phyloP scores from a whole-genome alignment of 2,329 filamentous ascomycete species.

The Penicillium sp. region DNA sequence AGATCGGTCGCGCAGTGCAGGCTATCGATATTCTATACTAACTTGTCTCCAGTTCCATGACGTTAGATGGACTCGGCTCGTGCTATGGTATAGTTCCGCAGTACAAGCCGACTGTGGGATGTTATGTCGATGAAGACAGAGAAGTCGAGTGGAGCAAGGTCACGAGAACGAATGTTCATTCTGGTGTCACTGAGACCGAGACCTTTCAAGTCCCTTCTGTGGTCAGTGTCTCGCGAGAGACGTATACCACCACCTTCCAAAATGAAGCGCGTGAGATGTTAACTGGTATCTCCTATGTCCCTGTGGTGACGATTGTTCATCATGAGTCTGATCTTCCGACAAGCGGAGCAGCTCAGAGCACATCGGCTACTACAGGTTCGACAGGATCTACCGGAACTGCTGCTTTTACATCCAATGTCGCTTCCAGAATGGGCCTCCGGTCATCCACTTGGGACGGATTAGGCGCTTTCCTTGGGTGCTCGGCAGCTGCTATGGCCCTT shows the following conservation, averaged over 20 bases:
- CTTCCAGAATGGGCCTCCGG: not conserved
- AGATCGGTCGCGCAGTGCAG: no score
- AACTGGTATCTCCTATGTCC: not conserved
- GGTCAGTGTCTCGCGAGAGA: not conserved
- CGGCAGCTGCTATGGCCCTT: not conserved
- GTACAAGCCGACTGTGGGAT: no score
- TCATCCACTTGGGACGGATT: not conserved
- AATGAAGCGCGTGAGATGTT: not conserved
- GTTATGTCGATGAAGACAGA: no score
- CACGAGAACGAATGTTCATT: no score
- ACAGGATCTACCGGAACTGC: not conserved
- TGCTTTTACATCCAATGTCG: slow-evolving; percentile 1
- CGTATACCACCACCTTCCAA: not conserved
- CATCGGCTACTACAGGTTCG: not conserved
- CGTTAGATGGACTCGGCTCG: no score
- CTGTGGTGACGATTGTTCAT: slow-evolving; percentile 5
- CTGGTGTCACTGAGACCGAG: no score
- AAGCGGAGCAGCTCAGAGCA: not conserved
- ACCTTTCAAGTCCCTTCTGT: not conserved
- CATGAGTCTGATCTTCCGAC: slow-evolving; percentile 2
- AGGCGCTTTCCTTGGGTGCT: not conserved
- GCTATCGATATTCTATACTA: no score
- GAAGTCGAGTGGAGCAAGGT: no score
- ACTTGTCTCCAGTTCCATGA: slow-evolving; percentile 3
- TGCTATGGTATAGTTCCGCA: no score